A percentile compares a stretch with the other conserved stretches of the same genome.
Conservation (phyloP, 768 basidiomycete species). For the Tulasnella sp. region DNA sequence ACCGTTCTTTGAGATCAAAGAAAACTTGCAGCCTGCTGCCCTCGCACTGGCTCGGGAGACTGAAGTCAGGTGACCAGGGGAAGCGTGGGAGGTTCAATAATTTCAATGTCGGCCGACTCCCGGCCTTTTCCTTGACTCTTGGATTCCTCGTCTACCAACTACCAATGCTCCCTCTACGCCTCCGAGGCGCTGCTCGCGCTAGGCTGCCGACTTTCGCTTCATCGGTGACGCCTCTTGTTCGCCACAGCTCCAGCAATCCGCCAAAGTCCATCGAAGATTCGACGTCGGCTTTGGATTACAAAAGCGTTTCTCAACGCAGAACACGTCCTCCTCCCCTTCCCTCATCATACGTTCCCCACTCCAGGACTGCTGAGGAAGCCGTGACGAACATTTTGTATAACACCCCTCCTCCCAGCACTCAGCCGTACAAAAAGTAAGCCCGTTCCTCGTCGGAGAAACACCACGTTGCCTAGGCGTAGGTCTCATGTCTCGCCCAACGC, state of each 20-base stretch:
- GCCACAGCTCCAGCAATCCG: slow-evolving; percentile 10
- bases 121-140: neutral
- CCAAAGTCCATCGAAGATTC: slow-evolving; percentile 71
- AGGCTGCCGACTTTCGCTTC: neutral
- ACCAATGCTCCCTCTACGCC: slow-evolving; percentile 3
- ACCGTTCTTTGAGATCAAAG: neutral
- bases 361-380: slow-evolving; percentile 84
- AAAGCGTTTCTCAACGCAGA: slow-evolving; percentile 43
- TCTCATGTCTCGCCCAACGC: neutral
- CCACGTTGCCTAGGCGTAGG: slow-evolving; percentile 19
- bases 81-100: neutral
- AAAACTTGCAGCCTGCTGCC: neutral
- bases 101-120: slow-evolving; percentile 9
- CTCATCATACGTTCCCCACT: slow-evolving; percentile 67
- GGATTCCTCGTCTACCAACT: neutral
- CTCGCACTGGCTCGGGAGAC: neutral
- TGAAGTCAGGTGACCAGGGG: neutral
- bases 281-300: slow-evolving; percentile 91
- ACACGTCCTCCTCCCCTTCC: slow-evolving; percentile 75
- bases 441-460: neutral
- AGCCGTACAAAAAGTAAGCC: slow-evolving; percentile 80
- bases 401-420: slow-evolving; percentile 79
- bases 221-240: neutral
- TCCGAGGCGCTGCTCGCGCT: neutral
- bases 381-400: slow-evolving; percentile 98